Base-by-base conservation (phyloP, 148 eudicot genomes). In the Camellia japonica region DNA sequence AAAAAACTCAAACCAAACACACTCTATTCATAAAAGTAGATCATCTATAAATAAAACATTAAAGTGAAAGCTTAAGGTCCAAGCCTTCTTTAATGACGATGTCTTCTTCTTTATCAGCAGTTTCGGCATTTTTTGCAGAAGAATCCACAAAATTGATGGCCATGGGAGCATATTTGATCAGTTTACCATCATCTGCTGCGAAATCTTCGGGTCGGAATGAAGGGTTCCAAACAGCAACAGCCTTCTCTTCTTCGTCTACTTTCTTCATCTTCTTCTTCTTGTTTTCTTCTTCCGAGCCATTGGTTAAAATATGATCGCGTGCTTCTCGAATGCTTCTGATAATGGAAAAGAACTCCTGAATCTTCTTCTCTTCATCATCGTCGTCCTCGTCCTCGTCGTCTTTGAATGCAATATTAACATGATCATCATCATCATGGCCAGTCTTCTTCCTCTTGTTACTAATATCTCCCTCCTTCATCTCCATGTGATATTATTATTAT, bases 251-350 rank as follows among this genome's bases (percentile, higher is more conserved):
- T 12, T 38, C 46, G 6, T 38, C 70, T 5, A 67, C 47, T 38
- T 66, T 30, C 46, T 30, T 30, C 47, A 38, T 64, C 38, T 64
- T 19, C 38, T 64, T 20, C 13, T 23, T 67, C n/a, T 67, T 67
- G 4, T 67, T 67, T 38, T 41, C 49, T 43, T 68, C n/a, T 49
- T 68, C 49, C 12, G n/a, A 43, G 20, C 42, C 71, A 6, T 49
- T 49, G 52, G 3, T 68, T 2, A 5, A 14, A 13, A 46, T 46
- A 69, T 46, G 52, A 42, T 46, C 20, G 5, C 73, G 51, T 44
- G 52, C 52, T 15, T 69, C 73, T 69, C 54, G 51, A 43, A 69
- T 69, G 43, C 54, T 69, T 69, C 73, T 69, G 73, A 69, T 43
- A 43, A 69, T 14, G 54, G 73, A 43, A 69, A 14, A 69, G 73